Conservation (phyloP, 2,329 filamentous ascomycete species). For the Neurospora sp. region DNA sequence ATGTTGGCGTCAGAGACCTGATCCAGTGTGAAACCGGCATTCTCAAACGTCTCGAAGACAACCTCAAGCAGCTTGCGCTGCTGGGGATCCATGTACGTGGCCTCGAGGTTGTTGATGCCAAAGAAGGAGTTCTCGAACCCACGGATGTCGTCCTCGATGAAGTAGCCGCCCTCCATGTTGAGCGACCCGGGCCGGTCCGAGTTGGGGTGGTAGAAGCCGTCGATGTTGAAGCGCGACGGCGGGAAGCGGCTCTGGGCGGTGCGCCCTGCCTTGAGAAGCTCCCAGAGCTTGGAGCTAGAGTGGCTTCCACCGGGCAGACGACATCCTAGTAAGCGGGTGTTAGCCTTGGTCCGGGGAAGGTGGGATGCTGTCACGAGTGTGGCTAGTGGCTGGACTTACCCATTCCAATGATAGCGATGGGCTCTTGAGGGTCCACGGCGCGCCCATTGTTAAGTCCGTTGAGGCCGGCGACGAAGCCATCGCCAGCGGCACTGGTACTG, state of each 20-base stretch:
- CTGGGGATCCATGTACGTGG: conserved; percentile 32
- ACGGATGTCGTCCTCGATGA: conserved; percentile 20
- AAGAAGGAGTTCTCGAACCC: conserved; percentile 31
- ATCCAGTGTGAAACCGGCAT: conserved; percentile 24
- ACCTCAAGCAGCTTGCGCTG: conserved; percentile 31
- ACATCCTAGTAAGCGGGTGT: background rate
- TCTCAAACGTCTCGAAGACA: conserved; percentile 32
- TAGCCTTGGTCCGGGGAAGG: no score
- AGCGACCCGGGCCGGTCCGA: conserved; percentile 15
- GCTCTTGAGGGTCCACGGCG: background rate
- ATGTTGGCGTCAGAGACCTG: conserved; percentile 20
- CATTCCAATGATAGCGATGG: background rate
- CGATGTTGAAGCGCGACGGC: conserved; percentile 16
- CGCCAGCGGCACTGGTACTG: background rate
- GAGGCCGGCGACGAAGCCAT: background rate
- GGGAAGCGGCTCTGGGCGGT: conserved; percentile 5
- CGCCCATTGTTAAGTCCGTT: background rate
- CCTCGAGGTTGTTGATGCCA: conserved; percentile 28
- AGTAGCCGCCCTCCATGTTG: conserved; percentile 16
- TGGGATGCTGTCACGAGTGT: background rate
- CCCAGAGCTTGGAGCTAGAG: conserved; percentile 6
- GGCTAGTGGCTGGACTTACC: background rate
- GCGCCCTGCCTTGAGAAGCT: conserved; percentile 2
- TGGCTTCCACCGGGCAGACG: conserved; percentile 5
- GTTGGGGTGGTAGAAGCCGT: conserved; percentile 15